Conservation (phyloP, 441 rosid genomes). For the Cnidoscolus chayamansa region DNA sequence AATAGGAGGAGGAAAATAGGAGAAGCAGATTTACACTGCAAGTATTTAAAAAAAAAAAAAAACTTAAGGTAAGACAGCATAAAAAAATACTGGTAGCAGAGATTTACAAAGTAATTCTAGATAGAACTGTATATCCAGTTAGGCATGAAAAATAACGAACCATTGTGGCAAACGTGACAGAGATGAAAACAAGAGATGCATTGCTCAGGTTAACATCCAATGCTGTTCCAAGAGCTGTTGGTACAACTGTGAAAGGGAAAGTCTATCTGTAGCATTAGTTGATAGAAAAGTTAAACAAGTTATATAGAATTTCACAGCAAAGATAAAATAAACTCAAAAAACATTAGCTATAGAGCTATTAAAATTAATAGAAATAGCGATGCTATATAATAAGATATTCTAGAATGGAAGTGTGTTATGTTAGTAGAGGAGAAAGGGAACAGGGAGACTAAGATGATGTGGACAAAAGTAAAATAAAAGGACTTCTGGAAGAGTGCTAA, state of each 20-base stretch:
- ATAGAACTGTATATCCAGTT: not conserved
- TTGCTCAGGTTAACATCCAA: slow-evolving; percentile 96
- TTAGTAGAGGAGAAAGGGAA: too few species aligned
- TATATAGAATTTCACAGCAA: slow-evolving; percentile 14
- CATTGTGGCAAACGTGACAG: slow-evolving; percentile 99
- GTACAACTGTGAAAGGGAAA: slow-evolving; percentile 95
- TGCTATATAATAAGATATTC: too few species aligned
- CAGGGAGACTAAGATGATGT: too few species aligned
- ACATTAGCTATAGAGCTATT: not conserved
- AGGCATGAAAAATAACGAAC: slow-evolving; percentile 40
- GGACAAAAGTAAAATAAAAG: too few species aligned
- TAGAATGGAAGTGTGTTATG: too few species aligned
- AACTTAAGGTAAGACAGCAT: slow-evolving; percentile 14
- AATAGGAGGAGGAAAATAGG: slow-evolving; percentile 94
- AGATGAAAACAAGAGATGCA: slow-evolving; percentile 92
- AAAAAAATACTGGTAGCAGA: slow-evolving; percentile 13
- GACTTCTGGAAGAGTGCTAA: too few species aligned
- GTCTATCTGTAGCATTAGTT: slow-evolving; percentile 83
- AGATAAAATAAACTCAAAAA: slow-evolving; percentile 12
- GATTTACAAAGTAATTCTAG: slow-evolving; percentile 10
- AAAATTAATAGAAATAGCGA: not conserved
- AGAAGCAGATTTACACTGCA: slow-evolving; percentile 98
- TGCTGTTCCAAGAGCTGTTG: slow-evolving; percentile 95
- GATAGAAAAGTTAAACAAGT: slow-evolving; percentile 46
- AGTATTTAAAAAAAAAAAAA: not conserved